Evolutionary conservation across 306 rosid species (phyloP), one percentile per base, ranked within the genome.

Genomic region (Gastrolobium villosum): DNA sequence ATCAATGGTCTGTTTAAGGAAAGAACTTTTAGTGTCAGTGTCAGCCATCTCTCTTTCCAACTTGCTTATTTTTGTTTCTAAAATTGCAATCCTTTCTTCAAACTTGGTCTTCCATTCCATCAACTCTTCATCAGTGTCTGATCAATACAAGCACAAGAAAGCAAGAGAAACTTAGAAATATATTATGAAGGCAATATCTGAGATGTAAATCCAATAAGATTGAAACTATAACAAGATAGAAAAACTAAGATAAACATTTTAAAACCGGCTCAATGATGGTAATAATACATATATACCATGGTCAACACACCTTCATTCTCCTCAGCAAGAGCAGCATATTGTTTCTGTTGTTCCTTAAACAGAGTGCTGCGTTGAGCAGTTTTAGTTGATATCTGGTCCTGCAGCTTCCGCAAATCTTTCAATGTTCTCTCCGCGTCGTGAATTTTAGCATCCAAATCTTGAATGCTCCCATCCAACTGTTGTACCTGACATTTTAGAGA

Each of bases 111-210:
- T 92, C 98, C 91, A 91, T 85, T 92, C 98, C 79, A 80, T 87
- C 88, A 95, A 77, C 72, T 92, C 95, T 79, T 92, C 99, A 86
- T 95, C 98, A 35, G 98, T 79, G 83, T 92, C 98, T 95, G 85
- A 46, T 74, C 73, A 81, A 82, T 39, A 74, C 66, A 76, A 78
- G 70, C 59, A 60, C 53, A 54, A 76, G 48, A 80, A 71, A 45
- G 52, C 14, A 77, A 66, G 67, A 72, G 75, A 62, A 82, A 67
- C 73, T 56, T 49, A 56, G 59, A 50, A 46, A 72, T 26, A 54
- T 50, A 77, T 55, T 55, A 72, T 9, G 55, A 48, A 44, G 64
- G 68, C n/a, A 50, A 53, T 13, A 46, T 52, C 45, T 59, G 46
- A 37, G 26, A 20, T 20, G 50, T 28, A 61, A 62, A 60, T 63